phyloP scores from a whole-genome alignment of 1,284 basidiomycete species.

The Crepidotus sp. region DNA sequence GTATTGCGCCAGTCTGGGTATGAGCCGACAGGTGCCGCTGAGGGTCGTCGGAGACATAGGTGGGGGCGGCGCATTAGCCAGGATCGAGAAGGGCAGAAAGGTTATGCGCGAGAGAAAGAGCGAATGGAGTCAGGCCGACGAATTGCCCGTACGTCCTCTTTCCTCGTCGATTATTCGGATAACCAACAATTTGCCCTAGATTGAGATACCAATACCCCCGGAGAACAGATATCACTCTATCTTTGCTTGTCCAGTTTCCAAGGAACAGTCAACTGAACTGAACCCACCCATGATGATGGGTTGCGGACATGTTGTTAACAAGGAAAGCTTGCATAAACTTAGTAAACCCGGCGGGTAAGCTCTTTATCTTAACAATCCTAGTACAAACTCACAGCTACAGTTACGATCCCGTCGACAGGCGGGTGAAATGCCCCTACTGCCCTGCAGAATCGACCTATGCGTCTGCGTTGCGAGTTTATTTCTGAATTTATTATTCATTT shows the following conservation, averaged over 20 bases:
- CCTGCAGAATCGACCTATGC: slow-evolving; percentile 61
- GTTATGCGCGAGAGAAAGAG: slow-evolving; percentile 89
- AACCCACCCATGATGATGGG: slow-evolving; percentile 98
- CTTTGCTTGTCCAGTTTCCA: slow-evolving; percentile 96
- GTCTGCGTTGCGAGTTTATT: slow-evolving; percentile 61
- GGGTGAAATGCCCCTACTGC: slow-evolving; percentile 86
- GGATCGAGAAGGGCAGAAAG: slow-evolving; percentile 87
- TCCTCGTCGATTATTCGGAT: background rate
- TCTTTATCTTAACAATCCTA: slow-evolving; percentile 3
- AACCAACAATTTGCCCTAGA: slow-evolving; percentile 37
- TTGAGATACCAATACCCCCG: slow-evolving; percentile 84
- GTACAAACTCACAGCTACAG: slow-evolving; percentile 8
- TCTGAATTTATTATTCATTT: slow-evolving; percentile 40
- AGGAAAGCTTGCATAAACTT: slow-evolving; percentile 80
- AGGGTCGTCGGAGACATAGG: slow-evolving; percentile 86
- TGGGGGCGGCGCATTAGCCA: slow-evolving; percentile 78
- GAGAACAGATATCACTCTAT: slow-evolving; percentile 93
- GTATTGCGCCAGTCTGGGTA: slow-evolving; percentile 79
- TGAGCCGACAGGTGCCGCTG: slow-evolving; percentile 83
- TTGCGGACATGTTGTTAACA: slow-evolving; percentile 91
- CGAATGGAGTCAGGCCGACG: slow-evolving; percentile 85
- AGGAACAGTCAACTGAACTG: slow-evolving; percentile 86
- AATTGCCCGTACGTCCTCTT: slow-evolving; percentile 66
- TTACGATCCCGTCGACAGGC: slow-evolving; percentile 33
- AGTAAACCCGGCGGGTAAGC: slow-evolving; percentile 82